Conservation (phyloP, 1,284 basidiomycete genomes). For the Malassezia arunalokei region DNA sequence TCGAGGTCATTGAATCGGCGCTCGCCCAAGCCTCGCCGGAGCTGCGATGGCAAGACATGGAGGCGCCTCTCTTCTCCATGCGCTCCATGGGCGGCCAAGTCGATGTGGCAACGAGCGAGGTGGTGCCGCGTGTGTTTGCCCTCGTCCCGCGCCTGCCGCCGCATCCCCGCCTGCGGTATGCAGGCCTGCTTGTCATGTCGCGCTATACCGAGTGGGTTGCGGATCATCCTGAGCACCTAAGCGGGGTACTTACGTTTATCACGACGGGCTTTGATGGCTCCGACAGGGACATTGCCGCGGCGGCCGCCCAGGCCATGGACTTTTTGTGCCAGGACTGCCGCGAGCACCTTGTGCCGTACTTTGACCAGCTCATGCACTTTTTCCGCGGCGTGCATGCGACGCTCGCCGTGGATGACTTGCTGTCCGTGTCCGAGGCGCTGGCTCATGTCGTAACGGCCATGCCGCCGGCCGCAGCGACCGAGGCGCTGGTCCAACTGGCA, state of each 20-base stretch:
- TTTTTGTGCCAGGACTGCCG: slow-evolving; percentile 90
- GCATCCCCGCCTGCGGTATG: slow-evolving; percentile 86
- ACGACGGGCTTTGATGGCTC: slow-evolving; percentile 69
- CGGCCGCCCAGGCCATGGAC: slow-evolving; percentile 89
- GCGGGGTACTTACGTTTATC: slow-evolving; percentile 75
- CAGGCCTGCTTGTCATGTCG: slow-evolving; percentile 84
- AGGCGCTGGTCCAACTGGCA: slow-evolving; percentile 69
- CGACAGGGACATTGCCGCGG: slow-evolving; percentile 60
- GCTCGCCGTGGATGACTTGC: slow-evolving; percentile 71
- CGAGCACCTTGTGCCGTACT: slow-evolving; percentile 76
- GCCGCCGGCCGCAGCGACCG: slow-evolving; percentile 61
- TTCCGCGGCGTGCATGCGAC: slow-evolving; percentile 63
- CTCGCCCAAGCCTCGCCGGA: slow-evolving; percentile 49
- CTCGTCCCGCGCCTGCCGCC: slow-evolving; percentile 76
- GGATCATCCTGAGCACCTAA: slow-evolving; percentile 74
- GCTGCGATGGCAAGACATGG: slow-evolving; percentile 80
- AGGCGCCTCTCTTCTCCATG: slow-evolving; percentile 95
- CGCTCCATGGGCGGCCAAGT: slow-evolving; percentile 94
- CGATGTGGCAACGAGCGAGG: slow-evolving; percentile 66
- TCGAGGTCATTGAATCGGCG: slow-evolving; percentile 65
- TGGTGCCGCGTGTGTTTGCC: slow-evolving; percentile 89
- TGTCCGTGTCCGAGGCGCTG: slow-evolving; percentile 87
- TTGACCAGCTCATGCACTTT: slow-evolving; percentile 84
- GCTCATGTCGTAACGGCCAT: slow-evolving; percentile 86
- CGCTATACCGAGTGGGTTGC: slow-evolving; percentile 96